phyloP scores from a whole-genome alignment of 2,329 filamentous ascomycete genomes.

The Bipolaris zeicola region DNA sequence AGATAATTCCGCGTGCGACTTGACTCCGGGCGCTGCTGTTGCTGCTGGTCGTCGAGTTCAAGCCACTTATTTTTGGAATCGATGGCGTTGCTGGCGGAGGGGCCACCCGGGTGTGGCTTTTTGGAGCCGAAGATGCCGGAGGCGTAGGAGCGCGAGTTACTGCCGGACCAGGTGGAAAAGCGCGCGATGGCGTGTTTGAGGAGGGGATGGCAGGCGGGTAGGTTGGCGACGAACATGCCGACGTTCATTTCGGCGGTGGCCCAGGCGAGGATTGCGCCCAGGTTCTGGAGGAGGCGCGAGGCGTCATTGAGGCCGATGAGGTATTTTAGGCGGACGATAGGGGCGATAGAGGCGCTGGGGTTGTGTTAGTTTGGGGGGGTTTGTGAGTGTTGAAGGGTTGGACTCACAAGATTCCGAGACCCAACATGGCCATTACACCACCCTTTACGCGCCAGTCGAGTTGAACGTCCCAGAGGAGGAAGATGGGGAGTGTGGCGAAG shows the following conservation, averaged over 20 bases:
- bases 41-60: slow-evolving; percentile 6
- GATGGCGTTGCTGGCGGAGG: not conserved
- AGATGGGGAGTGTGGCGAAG: slow-evolving; percentile 11
- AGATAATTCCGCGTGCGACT: not conserved
- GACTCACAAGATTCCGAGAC: slow-evolving; percentile 10
- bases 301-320: slow-evolving; percentile 11
- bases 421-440: slow-evolving; percentile 11
- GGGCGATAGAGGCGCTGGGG: slow-evolving; percentile 11
- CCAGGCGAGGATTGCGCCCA: slow-evolving; percentile 11
- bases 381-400: not conserved
- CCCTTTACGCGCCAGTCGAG: slow-evolving; percentile 14
- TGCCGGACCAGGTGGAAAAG: slow-evolving; percentile 7
- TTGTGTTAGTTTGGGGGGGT: not conserved
- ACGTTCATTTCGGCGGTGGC: slow-evolving; percentile 14
- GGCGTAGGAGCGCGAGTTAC: not conserved
- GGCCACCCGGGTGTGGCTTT: not conserved
- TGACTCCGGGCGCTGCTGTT: not conserved
- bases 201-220: slow-evolving; percentile 10
- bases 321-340: slow-evolving; percentile 11
- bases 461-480: slow-evolving; percentile 11
- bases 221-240: slow-evolving; percentile 14
- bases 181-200: slow-evolving; percentile 9
- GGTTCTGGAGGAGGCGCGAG: slow-evolving; percentile 4
- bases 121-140: not conserved
- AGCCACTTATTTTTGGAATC: slow-evolving; percentile 4